Evolutionary conservation across 331 rosid species (phyloP), one percentile per base, ranked within the genome.

Genomic region (Acacia pycnantha): DNA sequence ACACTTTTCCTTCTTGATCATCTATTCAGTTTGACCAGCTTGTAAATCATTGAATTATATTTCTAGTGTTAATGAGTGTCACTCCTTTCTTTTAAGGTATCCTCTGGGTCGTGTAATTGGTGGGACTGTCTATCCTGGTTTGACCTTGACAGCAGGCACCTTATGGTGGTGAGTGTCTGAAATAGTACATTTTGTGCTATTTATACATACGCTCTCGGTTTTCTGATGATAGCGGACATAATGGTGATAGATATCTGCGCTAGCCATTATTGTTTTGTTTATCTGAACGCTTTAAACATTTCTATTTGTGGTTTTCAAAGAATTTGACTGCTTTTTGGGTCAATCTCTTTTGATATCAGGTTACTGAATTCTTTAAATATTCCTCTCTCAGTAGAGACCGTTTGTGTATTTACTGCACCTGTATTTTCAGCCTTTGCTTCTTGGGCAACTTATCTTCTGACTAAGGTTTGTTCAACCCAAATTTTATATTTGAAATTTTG

Each of bases 51-150:
- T 84, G 65, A 21, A 61, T 71, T 81, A 77, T 72, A 14, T 64
- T 79, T 77, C 67, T 83, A 40, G 81, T 26, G 77, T 62, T 84
- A 51, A 77, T 78, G 19, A 71, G 29, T 37, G 19, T 41, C 6
- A 74, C 72, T 33, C 43, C 71, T 89, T 61, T 82, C 68, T 78
- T 73, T 84, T 37, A 78, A 94, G 99, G 99, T 95, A 95, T 93
- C 99, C 99, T 81, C 99, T 95, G 70, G 99, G 99, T 69, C 97
- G 99, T 74, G 99, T 95, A 78, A 93, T 95, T 66, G 99, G 99
- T 48, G 99, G 99, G 82, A 95, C 98, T 70, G 99, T 95, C 84
- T 95, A 91, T 88, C 99, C 99, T 9, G 99, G 99, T 74, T 87
- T 95, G 89, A 95, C 99, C 75, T 86, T 95, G 89, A 95, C 98